Percentiles rank a stretch among this genome's conserved stretches.
These are phyloP conservation scores for Microstegium vimineum DNA, from an alignment of 176 grass and related monocot species.

Conservation along the genomic window DNA sequence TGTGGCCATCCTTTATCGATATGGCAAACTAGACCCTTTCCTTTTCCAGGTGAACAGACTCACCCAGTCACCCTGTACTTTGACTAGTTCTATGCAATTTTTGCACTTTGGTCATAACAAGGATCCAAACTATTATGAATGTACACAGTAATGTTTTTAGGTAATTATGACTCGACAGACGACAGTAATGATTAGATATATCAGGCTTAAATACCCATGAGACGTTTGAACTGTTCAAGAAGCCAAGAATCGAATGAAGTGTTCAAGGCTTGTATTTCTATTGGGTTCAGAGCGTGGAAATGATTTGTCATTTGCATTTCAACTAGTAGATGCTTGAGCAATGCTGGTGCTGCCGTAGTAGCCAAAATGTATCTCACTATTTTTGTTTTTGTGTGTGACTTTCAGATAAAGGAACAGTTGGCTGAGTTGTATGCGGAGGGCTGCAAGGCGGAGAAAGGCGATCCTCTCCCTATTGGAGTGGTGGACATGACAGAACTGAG, in stretches of 20 bases:
- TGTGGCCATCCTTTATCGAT: conserved; percentile 51
- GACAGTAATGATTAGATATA: background rate
- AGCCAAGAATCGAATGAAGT: conserved; percentile 1
- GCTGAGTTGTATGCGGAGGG: conserved; percentile 35
- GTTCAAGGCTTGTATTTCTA: background rate
- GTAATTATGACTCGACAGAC: background rate
- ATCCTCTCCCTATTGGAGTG: conserved; percentile 34
- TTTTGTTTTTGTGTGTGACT: background rate
- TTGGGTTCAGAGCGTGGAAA: background rate
- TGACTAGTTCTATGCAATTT: background rate
- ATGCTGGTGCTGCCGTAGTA: background rate
- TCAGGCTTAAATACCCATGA: background rate
- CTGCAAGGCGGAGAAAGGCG: conserved; percentile 36
- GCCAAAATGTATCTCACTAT: background rate
- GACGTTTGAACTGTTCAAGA: background rate
- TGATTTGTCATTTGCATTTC: background rate
- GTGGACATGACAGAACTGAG: conserved; percentile 43
- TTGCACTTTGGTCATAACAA: no score
- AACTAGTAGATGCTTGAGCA: background rate
- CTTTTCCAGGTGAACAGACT: conserved; percentile 54
- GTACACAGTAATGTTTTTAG: no score
- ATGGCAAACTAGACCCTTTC: conserved; percentile 56
- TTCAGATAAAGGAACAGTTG: conserved; percentile 59
- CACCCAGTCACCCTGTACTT: background rate
- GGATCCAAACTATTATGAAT: background rate